Conservation (phyloP, 257 asterid species). For the Apocynum venetum region DNA sequence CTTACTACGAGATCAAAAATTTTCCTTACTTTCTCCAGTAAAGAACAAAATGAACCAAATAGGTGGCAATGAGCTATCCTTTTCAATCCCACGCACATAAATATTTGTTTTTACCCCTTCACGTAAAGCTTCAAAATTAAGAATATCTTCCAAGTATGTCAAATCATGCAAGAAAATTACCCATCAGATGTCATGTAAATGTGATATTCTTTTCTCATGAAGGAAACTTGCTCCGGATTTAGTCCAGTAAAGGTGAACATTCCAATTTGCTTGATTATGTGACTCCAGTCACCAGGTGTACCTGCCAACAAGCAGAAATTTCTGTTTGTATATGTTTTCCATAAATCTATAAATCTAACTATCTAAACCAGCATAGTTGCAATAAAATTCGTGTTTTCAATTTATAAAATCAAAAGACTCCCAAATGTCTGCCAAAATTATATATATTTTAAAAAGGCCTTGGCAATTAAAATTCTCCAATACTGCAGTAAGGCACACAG, state of each 20-base stretch:
- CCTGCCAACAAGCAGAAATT: slow-evolving; percentile 41
- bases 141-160: neutral
- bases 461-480: neutral
- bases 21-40: neutral
- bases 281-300: slow-evolving; percentile 99
- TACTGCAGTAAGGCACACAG: neutral
- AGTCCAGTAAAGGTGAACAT: slow-evolving; percentile 99
- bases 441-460: neutral
- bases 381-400: no score
- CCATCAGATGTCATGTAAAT: slow-evolving; percentile 97
- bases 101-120: neutral
- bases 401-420: no score
- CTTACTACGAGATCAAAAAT: neutral
- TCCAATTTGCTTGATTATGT: slow-evolving; percentile 96
- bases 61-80: neutral
- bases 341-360: neutral
- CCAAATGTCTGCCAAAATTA: neutral
- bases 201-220: slow-evolving; percentile 88
- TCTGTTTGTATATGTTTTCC: neutral
- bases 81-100: neutral
- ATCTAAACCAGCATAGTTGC: neutral
- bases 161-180: slow-evolving; percentile 30
- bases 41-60: slow-evolving; percentile 1
- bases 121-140: neutral
- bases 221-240: slow-evolving; percentile 68